A percentile compares a stretch with the other conserved stretches of the same genome.
Conservation (phyloP, 805 yeast genomes). For the Yarrowia osloensis region DNA sequence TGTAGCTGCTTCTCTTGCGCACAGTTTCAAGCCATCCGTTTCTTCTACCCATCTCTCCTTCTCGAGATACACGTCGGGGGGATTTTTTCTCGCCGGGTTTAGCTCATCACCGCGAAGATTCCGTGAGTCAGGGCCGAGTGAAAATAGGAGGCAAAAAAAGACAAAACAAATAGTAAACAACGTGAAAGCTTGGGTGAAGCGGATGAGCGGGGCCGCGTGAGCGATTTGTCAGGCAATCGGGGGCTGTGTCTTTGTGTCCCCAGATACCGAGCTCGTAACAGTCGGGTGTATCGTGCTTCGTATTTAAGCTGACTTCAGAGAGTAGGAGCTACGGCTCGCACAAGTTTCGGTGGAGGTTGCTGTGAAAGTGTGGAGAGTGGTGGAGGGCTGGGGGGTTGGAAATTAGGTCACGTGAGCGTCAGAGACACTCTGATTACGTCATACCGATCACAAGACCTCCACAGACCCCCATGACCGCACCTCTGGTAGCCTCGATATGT, state of each 20-base stretch:
- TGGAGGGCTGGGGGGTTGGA: too few relatives aligned
- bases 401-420: too few relatives aligned
- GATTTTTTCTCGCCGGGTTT: conserved; percentile 11
- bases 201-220: conserved; percentile 1
- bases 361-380: too few relatives aligned
- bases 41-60: neutral
- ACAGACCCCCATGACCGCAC: neutral
- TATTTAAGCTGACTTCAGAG: too few relatives aligned
- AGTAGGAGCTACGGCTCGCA: too few relatives aligned
- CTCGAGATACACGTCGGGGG: conserved; percentile 3
- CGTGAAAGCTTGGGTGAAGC: neutral
- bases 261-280: neutral
- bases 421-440: too few relatives aligned
- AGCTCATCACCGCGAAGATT: conserved; percentile 6
- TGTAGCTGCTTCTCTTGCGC: neutral
- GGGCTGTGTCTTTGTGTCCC: neutral
- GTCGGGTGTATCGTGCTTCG: neutral
- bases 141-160: conserved; percentile 23
- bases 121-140: conserved; percentile 28
- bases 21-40: neutral
- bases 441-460: too few relatives aligned
- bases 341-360: too few relatives aligned
- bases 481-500: neutral
- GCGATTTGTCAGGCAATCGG: neutral
- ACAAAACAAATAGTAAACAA: neutral